Conservation (phyloP, 2,329 filamentous ascomycete genomes). For the Pseudogymnoascus sp. region DNA sequence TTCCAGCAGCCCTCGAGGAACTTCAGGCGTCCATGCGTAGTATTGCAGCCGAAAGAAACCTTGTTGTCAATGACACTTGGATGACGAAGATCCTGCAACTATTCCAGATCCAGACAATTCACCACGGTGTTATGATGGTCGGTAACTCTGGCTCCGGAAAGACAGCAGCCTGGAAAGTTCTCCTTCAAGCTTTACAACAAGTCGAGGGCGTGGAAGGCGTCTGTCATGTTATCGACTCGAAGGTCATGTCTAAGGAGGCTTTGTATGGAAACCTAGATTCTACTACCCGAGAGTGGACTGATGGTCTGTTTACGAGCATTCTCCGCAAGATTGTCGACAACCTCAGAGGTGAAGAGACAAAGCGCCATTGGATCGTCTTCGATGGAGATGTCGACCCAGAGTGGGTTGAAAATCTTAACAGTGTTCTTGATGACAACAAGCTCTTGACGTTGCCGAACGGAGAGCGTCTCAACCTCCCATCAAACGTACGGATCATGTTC, state of each 20-base stretch:
- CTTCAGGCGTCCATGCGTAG: slow-evolving; percentile 74
- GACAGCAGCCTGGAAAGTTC: slow-evolving; percentile 85
- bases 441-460: slow-evolving; percentile 93
- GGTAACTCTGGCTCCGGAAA: slow-evolving; percentile 97
- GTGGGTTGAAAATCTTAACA: slow-evolving; percentile 99
- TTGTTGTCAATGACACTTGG: slow-evolving; percentile 90
- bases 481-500: slow-evolving; percentile 99
- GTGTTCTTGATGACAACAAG: slow-evolving; percentile 98
- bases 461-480: slow-evolving; percentile 87
- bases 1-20: slow-evolving; percentile 75
- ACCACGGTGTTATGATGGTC: slow-evolving; percentile 99
- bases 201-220: slow-evolving; percentile 90
- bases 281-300: slow-evolving; percentile 97
- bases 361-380: slow-evolving; percentile 98
- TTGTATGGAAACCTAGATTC: slow-evolving; percentile 93
- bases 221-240: slow-evolving; percentile 95
- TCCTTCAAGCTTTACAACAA: slow-evolving; percentile 83
- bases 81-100: slow-evolving; percentile 95
- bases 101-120: slow-evolving; percentile 95
- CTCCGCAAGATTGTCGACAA: slow-evolving; percentile 98
- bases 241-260: slow-evolving; percentile 99
- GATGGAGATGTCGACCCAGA: slow-evolving; percentile 98
- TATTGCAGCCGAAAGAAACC: slow-evolving; percentile 74
- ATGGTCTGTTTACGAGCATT: slow-evolving; percentile 96
- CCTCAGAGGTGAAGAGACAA: slow-evolving; percentile 88